Conservation (phyloP, 129 eudicot species). For the Rutidosis leptorrhynchoides region DNA sequence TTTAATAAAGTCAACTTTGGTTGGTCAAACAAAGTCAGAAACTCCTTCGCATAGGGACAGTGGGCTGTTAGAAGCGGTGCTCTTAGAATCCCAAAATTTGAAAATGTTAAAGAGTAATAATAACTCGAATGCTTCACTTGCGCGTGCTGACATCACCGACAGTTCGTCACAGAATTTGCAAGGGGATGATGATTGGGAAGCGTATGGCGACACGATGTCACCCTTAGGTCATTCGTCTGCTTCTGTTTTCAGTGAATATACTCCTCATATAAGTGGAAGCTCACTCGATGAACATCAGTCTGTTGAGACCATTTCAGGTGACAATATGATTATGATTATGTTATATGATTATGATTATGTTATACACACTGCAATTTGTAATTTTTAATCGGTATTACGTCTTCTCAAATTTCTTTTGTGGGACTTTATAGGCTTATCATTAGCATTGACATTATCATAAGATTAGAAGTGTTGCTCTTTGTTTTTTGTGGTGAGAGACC, state of each 20-base stretch:
- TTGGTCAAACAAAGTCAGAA: slow-evolving; percentile 50
- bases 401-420: neutral
- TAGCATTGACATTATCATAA: neutral
- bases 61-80: slow-evolving; percentile 80
- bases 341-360: slow-evolving; percentile 7
- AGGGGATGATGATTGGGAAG: slow-evolving; percentile 53
- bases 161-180: slow-evolving; percentile 34
- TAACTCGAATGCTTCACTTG: slow-evolving; percentile 30
- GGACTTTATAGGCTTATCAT: neutral
- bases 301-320: slow-evolving; percentile 52
- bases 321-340: slow-evolving; percentile 16
- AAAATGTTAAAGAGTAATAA: slow-evolving; percentile 42
- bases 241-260: slow-evolving; percentile 62
- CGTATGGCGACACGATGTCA: slow-evolving; percentile 57
- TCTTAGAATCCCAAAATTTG: slow-evolving; percentile 55
- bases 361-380: neutral
- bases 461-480: slow-evolving; percentile 4
- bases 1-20: slow-evolving; percentile 55
- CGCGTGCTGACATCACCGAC: slow-evolving; percentile 32
- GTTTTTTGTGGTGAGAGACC: neutral
- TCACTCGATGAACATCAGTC: slow-evolving; percentile 65
- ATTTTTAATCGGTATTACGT: neutral
- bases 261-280: slow-evolving; percentile 49
- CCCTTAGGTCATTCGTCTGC: slow-evolving; percentile 77
- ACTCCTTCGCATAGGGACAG: slow-evolving; percentile 55